Conservation (phyloP, 2,329 filamentous ascomycete genomes). For the Colletotrichum sp. region DNA sequence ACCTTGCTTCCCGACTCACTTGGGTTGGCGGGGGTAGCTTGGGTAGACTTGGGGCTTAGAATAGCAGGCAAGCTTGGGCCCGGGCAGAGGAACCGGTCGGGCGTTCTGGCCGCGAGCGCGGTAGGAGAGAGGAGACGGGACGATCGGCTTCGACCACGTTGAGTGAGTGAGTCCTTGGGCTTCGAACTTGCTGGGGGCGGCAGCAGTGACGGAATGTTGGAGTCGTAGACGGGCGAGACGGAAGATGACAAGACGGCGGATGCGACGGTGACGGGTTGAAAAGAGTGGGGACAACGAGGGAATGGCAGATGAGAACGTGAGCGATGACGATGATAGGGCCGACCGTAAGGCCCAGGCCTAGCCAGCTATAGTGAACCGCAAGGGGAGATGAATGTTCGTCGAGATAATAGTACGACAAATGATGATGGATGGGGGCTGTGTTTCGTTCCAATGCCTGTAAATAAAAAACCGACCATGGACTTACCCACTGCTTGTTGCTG, state of each 20-base stretch:
- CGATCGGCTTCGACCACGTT: constrained; percentile 13
- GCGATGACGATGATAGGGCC: constrained; percentile 7
- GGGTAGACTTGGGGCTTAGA: neutral
- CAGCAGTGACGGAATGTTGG: constrained; percentile 14
- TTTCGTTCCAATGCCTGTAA: neutral
- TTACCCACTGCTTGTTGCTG: constrained; percentile 56
- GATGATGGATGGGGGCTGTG: neutral
- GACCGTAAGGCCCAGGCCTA: neutral
- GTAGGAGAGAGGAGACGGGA: neutral
- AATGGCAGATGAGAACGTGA: constrained; percentile 1
- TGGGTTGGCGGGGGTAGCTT: constrained; percentile 10
- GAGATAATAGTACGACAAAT: neutral
- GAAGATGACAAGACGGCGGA: neutral
- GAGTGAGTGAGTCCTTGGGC: neutral
- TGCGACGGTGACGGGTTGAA: constrained; percentile 1
- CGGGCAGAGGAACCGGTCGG: neutral
- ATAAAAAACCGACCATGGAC: constrained; percentile 21
- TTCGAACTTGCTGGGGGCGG: neutral
- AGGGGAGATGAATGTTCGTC: neutral
- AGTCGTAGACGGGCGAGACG: neutral
- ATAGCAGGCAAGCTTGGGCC: neutral
- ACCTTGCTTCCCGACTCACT: constrained; percentile 4
- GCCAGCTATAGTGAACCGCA: neutral
- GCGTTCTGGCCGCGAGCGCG: neutral
- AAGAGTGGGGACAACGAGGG: constrained; percentile 23